These are phyloP conservation scores for Heliosperma pusillum DNA, from an alignment of 148 eudicot genomes.

Conservation along the genomic window DNA sequence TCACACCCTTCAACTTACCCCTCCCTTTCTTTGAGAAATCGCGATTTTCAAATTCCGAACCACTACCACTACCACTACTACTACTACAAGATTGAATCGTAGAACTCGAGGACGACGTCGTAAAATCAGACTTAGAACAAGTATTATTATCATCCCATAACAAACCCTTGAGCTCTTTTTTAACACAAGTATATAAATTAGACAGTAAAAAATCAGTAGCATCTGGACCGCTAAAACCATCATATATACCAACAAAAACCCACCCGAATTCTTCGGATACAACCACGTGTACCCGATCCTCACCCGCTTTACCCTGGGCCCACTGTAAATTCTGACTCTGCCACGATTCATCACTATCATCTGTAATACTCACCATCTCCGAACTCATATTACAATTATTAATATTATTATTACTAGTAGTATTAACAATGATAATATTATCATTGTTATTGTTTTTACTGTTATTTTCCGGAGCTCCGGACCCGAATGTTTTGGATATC, in stretches of 20 bases:
- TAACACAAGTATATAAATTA: slow-evolving; percentile 65
- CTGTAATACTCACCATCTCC: slow-evolving; percentile 59
- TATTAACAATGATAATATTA: slow-evolving; percentile 17
- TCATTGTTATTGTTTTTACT: slow-evolving; percentile 39
- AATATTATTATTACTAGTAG: slow-evolving; percentile 24
- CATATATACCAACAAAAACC: slow-evolving; percentile 95
- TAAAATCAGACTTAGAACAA: slow-evolving; percentile 28
- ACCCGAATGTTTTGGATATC: slow-evolving; percentile 67
- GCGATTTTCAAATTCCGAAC: slow-evolving; percentile 19
- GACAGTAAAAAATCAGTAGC: slow-evolving; percentile 80
- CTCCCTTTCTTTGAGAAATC: slow-evolving; percentile 30
- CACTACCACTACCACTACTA: slow-evolving; percentile 22
- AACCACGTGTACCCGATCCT: slow-evolving; percentile 91
- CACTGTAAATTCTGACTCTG: slow-evolving; percentile 72
- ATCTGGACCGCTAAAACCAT: slow-evolving; percentile 92
- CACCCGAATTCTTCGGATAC: slow-evolving; percentile 88
- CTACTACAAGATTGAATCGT: slow-evolving; percentile 4
- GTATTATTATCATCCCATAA: slow-evolving; percentile 96
- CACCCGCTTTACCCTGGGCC: slow-evolving; percentile 98
- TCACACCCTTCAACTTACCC: slow-evolving; percentile 40
- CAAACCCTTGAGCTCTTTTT: slow-evolving; percentile 80
- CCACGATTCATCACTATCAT: slow-evolving; percentile 53
- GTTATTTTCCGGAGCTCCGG: slow-evolving; percentile 28
- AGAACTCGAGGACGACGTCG: slow-evolving; percentile 16
- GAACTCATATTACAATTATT: slow-evolving; percentile 58